Evolutionary conservation across 2,329 filamentous ascomycete species (phyloP), one percentile per base, ranked within the genome.

Genomic region (Penicillium sp.): DNA sequence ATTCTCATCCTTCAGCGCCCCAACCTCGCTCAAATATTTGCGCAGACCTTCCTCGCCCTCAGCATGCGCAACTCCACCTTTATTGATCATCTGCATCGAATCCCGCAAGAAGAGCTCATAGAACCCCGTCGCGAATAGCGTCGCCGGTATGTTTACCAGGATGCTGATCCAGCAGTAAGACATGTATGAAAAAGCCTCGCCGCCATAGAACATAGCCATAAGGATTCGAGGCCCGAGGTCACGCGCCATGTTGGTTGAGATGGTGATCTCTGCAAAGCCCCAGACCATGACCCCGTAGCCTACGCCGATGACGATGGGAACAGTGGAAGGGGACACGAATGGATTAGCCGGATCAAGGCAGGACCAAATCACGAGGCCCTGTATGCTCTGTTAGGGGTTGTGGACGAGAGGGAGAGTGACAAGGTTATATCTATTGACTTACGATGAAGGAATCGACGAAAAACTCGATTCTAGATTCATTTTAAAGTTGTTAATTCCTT

Each of bases 181-280:
- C 51, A 57, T 62, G 67, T 72, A 75, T 9, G 68, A 68, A 62
- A 82, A 82, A 3, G 76, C 78, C 58, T 81, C 79, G 11, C 72
- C 64, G 49, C 80, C 80, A 61, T 75, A 82, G 68, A 84, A 83
- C 58, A 84, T 83, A 16, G 80, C 80, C 5, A 80, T 81, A 1
- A 84, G 82, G 24, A 84, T 78, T 18, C 83, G 77, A 1, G 80
- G 79, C n/a, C 83, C 83, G 14, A 85, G 70, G 64, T 85, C 83
- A 63, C 82, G 72, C 11, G 83, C 82, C 30, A 82, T 65, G 66
- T 86, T 86, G 14, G 81, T 83, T 40, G 73, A 76, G 61, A 84
- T 79, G 12, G 79, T 81, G 47, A 81, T 74, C 56, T 74, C 73
- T 9, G 80, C 82, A 61, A 84, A 84, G 3, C 79, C 81, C 81